Base-by-base conservation (phyloP, 768 basidiomycete genomes). In the Mycena maculata region DNA sequence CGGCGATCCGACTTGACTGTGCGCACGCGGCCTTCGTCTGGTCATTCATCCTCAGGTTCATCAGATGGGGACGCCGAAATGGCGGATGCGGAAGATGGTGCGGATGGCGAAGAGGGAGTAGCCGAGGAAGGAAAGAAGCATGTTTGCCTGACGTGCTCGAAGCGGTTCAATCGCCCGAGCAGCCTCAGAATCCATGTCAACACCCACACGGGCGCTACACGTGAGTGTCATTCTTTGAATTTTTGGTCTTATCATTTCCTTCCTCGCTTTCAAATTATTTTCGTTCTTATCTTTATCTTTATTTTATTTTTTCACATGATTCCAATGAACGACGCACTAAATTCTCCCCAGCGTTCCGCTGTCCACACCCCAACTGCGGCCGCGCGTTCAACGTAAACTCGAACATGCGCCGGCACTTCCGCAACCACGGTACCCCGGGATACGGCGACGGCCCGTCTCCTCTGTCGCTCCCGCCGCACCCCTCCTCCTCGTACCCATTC, bases 331-430 rank as follows among this genome's bases (percentile, higher is more conserved):
- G n/a, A 44, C 25, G 4, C 3, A 57, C 6, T 22, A 38, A 12
- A 16, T n/a, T 20, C 30, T 4, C 16, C 27, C 22, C 47, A 65
- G 93, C 92, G 22, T 92, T 91, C 79, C 83, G 86, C 44, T 94
- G 92, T 71, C 90, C 91, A 5, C 91, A 82, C 82, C 90, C 89
- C 8, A 85, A 88, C 45, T 93, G 92, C 74, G 90, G 89, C 41
- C 85, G 91, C 36, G 87, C 90, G 65, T 94, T 94, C 79, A 93
- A 92, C 69, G 93, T 93, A 50, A 92, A 92, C 74, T 92, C 91
- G 0, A 94, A 94, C 76, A 94, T 93, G 92, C 85, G 92, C 31
- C 82, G 92, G 7, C 92, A 94, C 72, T 90, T 88, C 74, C 83
- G 91, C 48, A 93, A 91, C 75, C 92, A 93, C 36, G 41, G 22